phyloP scores from a whole-genome alignment of 805 yeast genomes.

The Kuraishia capsulata region DNA sequence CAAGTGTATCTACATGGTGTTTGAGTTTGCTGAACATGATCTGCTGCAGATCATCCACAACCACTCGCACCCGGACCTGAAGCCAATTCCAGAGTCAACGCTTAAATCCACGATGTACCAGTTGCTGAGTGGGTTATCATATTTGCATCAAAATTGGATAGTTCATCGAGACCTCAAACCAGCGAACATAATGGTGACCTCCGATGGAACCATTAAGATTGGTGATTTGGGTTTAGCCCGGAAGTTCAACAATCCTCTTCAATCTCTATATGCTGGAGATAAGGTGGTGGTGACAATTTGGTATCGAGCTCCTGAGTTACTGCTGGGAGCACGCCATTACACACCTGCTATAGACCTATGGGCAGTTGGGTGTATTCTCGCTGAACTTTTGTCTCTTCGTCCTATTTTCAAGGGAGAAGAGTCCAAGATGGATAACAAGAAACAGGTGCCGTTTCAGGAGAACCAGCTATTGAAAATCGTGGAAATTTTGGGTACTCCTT shows the following conservation, averaged over 20 bases:
- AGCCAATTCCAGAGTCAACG: conserved; percentile 68
- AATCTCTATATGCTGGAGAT: conserved; percentile 82
- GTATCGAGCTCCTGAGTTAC: conserved; percentile 90
- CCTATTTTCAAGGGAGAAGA: conserved; percentile 98
- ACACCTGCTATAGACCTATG: conserved; percentile 89
- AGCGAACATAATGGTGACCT: conserved; percentile 93
- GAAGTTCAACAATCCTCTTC: conserved; percentile 77
- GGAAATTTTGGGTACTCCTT: conserved; percentile 91
- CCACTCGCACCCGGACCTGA: conserved; percentile 84
- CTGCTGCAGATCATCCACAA: conserved; percentile 86
- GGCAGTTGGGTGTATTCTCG: conserved; percentile 95
- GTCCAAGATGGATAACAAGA: conserved; percentile 89
- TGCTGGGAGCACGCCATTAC: conserved; percentile 87
- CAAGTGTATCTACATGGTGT: conserved; percentile 88
- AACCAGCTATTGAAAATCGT: conserved; percentile 86
- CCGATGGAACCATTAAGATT: conserved; percentile 84
- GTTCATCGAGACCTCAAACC: conserved; percentile 95
- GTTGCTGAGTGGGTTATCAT: conserved; percentile 83
- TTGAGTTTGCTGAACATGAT: conserved; percentile 96
- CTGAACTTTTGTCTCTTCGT: conserved; percentile 78
- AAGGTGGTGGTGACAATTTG: conserved; percentile 95
- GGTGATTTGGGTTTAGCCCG: conserved; percentile 94
- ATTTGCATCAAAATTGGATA: conserved; percentile 92
- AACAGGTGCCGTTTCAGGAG: conserved; percentile 87
- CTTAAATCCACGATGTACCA: conserved; percentile 88